Conservation (phyloP, 2,329 filamentous ascomycete genomes). For the Geoglossum cookeanum region DNA sequence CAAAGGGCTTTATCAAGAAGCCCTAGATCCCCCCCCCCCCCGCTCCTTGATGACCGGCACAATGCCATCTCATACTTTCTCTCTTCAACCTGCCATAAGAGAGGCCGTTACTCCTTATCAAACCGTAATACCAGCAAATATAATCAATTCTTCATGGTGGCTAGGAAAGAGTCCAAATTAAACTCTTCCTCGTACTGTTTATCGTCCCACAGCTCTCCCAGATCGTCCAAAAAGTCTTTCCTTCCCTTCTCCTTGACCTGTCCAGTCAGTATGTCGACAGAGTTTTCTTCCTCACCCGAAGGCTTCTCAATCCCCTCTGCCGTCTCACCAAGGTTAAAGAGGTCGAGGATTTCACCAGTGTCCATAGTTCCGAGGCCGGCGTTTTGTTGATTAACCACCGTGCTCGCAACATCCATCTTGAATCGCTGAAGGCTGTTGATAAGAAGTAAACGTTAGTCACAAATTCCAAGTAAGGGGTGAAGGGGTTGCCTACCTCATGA, state of each 20-base stretch:
- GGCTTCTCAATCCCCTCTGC: conserved; percentile 29
- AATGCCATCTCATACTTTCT: too few species aligned
- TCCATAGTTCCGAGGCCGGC: conserved; percentile 91
- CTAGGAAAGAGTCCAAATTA: conserved; percentile 85
- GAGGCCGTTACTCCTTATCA: neutral
- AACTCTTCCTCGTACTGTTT: conserved; percentile 97
- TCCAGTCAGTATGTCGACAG: conserved; percentile 83
- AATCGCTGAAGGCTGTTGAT: conserved; percentile 69
- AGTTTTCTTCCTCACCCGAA: conserved; percentile 41
- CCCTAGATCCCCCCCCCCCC: too few species aligned
- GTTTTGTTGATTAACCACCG: conserved; percentile 97
- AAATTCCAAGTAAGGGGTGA: conserved; percentile 2
- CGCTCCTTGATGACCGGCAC: too few species aligned
- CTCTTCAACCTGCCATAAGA: neutral
- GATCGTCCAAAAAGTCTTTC: conserved; percentile 86
- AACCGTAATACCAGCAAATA: neutral
- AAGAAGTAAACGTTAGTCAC: neutral
- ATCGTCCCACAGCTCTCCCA: conserved; percentile 94
- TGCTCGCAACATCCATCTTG: conserved; percentile 97
- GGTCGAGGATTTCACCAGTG: conserved; percentile 90
- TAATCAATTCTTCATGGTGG: conserved; percentile 54
- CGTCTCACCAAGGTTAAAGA: conserved; percentile 78
- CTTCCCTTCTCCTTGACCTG: conserved; percentile 89
- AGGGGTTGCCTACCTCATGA: conserved; percentile 44
- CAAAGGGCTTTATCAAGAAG: too few species aligned